Evolutionary conservation across 305 asterid genomes (phyloP).

Genomic region (Solanum hybrid): DNA sequence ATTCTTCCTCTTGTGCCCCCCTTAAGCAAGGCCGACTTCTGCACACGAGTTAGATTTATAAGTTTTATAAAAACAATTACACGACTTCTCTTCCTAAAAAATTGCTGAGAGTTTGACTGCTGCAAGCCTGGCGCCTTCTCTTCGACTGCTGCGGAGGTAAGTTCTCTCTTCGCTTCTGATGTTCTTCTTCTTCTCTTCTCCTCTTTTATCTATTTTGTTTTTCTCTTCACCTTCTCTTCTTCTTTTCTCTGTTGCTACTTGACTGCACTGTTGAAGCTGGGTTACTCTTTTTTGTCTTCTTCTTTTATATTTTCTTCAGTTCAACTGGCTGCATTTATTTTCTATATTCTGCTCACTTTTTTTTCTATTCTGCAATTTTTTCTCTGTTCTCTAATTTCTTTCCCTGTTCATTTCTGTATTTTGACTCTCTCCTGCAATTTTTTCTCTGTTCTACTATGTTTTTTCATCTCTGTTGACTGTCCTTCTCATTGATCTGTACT

Average conservation of each 20-base stretch:
- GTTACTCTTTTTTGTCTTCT: not conserved
- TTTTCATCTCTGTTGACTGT: not conserved
- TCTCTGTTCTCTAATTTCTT: not conserved
- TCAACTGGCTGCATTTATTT: not conserved
- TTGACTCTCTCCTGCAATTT: not conserved
- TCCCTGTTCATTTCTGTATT: not conserved
- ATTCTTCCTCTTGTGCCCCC: not conserved
- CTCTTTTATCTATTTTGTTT: not conserved
- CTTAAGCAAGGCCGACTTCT: not conserved
- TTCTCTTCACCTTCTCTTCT: not conserved
- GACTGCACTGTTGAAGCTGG: not conserved
- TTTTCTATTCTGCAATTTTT: not conserved
- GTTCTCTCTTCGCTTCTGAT: not conserved
- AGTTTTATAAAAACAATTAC: not conserved
- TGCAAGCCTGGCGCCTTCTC: not conserved
- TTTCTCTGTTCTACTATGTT: not conserved
- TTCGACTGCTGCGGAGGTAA: not conserved
- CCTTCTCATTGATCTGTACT: not conserved
- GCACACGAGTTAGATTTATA: not conserved
- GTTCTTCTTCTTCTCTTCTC: not conserved
- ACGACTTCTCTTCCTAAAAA: not conserved
- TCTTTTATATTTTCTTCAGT: not conserved
- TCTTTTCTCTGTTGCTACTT: not conserved
- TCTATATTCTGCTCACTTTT: not conserved
- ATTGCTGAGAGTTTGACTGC: not conserved